Conservation (phyloP, 2,329 filamentous ascomycete species). For the Diaporthe destruens region DNA sequence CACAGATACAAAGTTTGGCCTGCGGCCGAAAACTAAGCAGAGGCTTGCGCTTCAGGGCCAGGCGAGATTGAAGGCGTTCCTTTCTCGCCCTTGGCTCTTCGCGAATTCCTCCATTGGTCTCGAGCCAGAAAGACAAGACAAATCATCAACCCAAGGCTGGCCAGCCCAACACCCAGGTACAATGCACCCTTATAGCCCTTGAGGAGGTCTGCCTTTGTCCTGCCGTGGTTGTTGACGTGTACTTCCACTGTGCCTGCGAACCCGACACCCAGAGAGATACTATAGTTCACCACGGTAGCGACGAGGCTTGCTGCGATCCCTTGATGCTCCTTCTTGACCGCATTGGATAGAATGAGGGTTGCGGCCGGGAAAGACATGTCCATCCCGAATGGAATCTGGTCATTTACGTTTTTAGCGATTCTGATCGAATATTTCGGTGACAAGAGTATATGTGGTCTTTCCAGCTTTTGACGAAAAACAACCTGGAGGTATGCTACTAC, state of each 20-base stretch:
- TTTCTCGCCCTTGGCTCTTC: background rate
- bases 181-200: slow-evolving; percentile 44
- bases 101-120: slow-evolving; percentile 5
- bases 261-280: slow-evolving; percentile 66
- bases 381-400: slow-evolving; percentile 61
- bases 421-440: too few species aligned
- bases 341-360: slow-evolving; percentile 64
- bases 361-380: slow-evolving; percentile 68
- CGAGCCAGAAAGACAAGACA: slow-evolving; percentile 43
- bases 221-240: slow-evolving; percentile 51
- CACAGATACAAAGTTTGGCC: background rate
- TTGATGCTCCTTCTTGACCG: slow-evolving; percentile 48
- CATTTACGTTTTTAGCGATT: background rate
- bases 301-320: slow-evolving; percentile 59
- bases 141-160: slow-evolving; percentile 43
- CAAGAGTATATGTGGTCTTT: background rate
- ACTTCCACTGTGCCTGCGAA: slow-evolving; percentile 67
- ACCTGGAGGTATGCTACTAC: too few species aligned
- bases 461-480: too few species aligned
- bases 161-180: slow-evolving; percentile 46
- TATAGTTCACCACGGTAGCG: slow-evolving; percentile 69
- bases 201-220: slow-evolving; percentile 43
- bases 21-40: background rate
- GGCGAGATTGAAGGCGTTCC: background rate
- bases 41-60: background rate